Evolutionary conservation across 164 flowering plant species (phyloP), one percentile per base, ranked within the genome.

Genomic region (Chimonanthus salicifolius): DNA sequence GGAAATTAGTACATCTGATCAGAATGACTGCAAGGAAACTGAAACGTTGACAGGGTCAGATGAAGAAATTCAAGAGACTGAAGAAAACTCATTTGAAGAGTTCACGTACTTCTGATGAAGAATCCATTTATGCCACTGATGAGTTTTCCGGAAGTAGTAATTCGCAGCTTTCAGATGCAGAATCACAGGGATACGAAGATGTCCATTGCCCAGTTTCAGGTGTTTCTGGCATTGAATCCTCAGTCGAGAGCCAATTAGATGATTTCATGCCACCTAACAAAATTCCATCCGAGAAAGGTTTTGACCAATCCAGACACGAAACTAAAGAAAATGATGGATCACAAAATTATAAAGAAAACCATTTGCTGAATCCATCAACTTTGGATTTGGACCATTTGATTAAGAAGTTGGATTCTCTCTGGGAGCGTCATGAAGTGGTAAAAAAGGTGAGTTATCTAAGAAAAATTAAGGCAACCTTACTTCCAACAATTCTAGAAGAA

Each of bases 341-440:
- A 66, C 3, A 45, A 3, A n/a, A 66, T 44, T 44, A 6, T 7
- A 15, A 6, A 5, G 47, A 10, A 45, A 46, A 78, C 48, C 50
- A 64, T 58, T 72, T 72, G 48, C 70, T 85, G 68, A 72, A 33
- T 33, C 63, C 76, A 21, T 69, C 74, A 47, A 63, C 69, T 58
- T 75, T 67, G 11, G 88, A 80, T 72, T 62, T 65, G 8, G 94
- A 83, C 54, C 94, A 89, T 49, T 58, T 82, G 6, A 78, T 81
- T 49, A 75, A 72, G 33, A 75, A 72, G 33, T 72, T 90, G 68
- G 98, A 93, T 73, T 74, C 85, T 4, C 71, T 82, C 71, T 90
- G 97, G 99, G 98, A 96, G 74, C 99, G 92, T 73, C 97, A 94
- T 75, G 93, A 96, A 8, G 76, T 96, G 81, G 82, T 96, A 7